phyloP scores from a whole-genome alignment of 371 early-diverging fungal species.

The Enterocytospora artemiae region DNA sequence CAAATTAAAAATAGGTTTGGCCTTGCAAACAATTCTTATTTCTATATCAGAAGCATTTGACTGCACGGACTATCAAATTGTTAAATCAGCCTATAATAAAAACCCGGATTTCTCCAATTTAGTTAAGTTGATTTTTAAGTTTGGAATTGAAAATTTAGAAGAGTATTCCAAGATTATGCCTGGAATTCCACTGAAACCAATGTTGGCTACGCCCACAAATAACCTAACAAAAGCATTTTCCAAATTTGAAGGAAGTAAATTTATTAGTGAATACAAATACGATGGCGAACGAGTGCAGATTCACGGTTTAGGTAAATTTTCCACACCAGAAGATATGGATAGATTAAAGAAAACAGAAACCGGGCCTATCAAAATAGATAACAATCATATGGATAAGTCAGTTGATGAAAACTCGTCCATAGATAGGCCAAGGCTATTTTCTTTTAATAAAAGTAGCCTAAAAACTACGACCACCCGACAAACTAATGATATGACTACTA shows the following conservation, averaged over 20 bases:
- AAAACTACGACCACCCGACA: no score
- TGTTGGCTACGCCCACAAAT: conserved; percentile 97
- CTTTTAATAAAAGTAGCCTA: no score
- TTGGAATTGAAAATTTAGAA: conserved; percentile 59
- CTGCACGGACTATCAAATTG: conserved; percentile 6
- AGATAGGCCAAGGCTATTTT: neutral
- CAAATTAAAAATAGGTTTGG: conserved; percentile 57
- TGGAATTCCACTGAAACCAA: conserved; percentile 93
- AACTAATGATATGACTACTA: neutral
- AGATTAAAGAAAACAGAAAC: neutral
- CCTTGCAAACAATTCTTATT: conserved; percentile 56
- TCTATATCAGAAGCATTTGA: conserved; percentile 38
- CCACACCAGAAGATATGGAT: neutral
- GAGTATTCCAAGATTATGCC: conserved; percentile 57
- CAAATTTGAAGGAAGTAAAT: conserved; percentile 55
- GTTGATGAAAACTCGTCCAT: neutral
- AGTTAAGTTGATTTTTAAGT: conserved; percentile 54
- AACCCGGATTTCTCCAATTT: conserved; percentile 51
- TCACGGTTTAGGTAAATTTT: conserved; percentile 18
- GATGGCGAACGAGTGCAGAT: conserved; percentile 98
- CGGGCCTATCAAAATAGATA: neutral
- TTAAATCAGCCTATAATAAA: conserved; percentile 56
- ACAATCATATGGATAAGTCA: neutral
- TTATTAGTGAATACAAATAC: conserved; percentile 97
- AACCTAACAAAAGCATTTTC: conserved; percentile 74